Percentiles rank a stretch among this genome's conserved stretches.
Conservation (phyloP, 2,329 filamentous ascomycete species). For the Berkeleyomyces rouxiae region DNA sequence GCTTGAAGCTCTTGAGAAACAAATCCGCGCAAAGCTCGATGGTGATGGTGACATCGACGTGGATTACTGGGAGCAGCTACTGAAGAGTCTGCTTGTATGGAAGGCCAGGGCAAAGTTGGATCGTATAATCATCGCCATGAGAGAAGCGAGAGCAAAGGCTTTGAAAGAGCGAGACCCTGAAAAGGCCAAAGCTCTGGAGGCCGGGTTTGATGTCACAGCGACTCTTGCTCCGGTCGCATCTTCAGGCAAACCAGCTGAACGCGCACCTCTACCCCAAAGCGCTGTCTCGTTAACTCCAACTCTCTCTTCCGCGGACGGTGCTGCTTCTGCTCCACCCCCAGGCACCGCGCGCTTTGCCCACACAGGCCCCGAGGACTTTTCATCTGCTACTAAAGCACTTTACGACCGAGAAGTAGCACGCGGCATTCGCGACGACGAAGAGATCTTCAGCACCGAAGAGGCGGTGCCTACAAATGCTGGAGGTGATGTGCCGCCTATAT, state of each 20-base stretch:
- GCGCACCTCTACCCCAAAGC: neutral
- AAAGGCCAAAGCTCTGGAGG: constrained; percentile 31
- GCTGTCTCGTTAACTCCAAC: neutral
- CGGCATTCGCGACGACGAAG: constrained; percentile 83
- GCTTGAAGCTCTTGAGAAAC: constrained; percentile 68
- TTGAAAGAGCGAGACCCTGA: constrained; percentile 51
- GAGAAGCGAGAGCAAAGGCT: constrained; percentile 48
- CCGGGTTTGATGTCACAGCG: constrained; percentile 14
- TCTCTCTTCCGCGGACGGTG: constrained; percentile 12
- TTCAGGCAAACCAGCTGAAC: neutral
- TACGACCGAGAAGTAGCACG: constrained; percentile 88
- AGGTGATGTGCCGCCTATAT: constrained; percentile 44
- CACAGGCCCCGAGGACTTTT: constrained; percentile 60
- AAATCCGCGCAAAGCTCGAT: constrained; percentile 71
- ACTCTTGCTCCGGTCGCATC: constrained; percentile 11
- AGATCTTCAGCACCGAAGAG: constrained; percentile 87
- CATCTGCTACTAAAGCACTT: constrained; percentile 69
- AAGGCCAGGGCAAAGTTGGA: constrained; percentile 79
- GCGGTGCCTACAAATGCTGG: constrained; percentile 39
- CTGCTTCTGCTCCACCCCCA: constrained; percentile 22
- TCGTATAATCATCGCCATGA: constrained; percentile 60
- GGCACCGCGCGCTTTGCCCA: constrained; percentile 54
- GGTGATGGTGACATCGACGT: constrained; percentile 88
- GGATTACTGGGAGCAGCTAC: constrained; percentile 91
- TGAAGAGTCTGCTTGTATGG: constrained; percentile 72